phyloP scores from a whole-genome alignment of 306 rosid species.

The Gillenia trifoliata region DNA sequence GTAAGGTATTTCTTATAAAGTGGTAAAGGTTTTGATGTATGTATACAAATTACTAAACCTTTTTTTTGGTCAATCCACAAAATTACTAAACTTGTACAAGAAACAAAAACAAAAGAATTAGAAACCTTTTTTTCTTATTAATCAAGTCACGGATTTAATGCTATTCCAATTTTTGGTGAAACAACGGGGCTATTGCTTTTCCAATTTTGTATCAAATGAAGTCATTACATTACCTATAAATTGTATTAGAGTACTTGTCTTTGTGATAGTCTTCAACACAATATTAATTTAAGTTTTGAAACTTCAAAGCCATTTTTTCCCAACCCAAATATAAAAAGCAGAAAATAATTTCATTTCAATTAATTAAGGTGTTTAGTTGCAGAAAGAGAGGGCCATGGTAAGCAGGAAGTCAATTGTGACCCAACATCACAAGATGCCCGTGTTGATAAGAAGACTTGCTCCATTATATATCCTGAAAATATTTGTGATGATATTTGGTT shows the following conservation, averaged over 20 bases:
- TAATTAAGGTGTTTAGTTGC: background rate
- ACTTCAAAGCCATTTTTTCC: background rate
- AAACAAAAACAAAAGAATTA: background rate
- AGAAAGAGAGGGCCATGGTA: background rate
- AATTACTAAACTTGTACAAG: background rate
- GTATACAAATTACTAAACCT: background rate
- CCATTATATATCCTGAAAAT: background rate
- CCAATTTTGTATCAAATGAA: background rate
- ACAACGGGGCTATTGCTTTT: too few relatives aligned
- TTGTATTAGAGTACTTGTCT: background rate
- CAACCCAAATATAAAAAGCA: too few relatives aligned
- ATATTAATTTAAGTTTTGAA: too few relatives aligned
- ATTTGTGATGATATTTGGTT: background rate
- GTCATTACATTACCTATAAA: background rate
- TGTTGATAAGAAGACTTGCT: too few relatives aligned
- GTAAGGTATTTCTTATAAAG: background rate
- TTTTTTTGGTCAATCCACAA: background rate
- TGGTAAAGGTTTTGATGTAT: background rate
- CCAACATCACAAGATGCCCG: background rate
- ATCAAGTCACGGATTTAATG: background rate
- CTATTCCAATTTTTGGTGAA: too few relatives aligned
- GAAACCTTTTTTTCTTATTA: background rate
- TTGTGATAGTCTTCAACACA: too few relatives aligned
- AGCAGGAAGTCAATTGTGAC: background rate
- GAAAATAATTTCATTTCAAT: background rate